Percentiles rank a stretch among this genome's conserved stretches.
Conservation (phyloP, 2,329 filamentous ascomycete species). For the Xylogone sp. region DNA sequence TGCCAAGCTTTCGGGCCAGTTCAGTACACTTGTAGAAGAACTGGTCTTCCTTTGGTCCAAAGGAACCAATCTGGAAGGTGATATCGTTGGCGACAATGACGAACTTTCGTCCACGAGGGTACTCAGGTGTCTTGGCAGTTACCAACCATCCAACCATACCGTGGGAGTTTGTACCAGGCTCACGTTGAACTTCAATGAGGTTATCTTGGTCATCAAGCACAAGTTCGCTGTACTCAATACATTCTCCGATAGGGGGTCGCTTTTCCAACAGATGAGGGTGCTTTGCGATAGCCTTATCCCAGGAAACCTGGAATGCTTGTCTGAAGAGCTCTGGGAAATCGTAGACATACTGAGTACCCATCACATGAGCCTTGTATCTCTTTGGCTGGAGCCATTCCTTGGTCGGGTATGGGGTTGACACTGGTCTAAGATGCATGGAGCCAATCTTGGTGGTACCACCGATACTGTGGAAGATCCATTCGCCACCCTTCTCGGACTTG, state of each 20-base stretch:
- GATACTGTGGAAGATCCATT: constrained; percentile 98
- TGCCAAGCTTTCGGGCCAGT: constrained; percentile 86
- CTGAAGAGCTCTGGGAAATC: constrained; percentile 99
- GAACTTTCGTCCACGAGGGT: constrained; percentile 86
- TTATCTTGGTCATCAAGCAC: constrained; percentile 93
- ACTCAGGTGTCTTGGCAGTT: constrained; percentile 91
- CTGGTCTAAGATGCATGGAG: constrained; percentile 87
- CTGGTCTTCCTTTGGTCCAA: constrained; percentile 91
- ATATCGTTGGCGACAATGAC: constrained; percentile 99
- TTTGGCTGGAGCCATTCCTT: constrained; percentile 99
- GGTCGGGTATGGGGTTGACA: constrained; percentile 89
- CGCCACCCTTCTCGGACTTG: constrained; percentile 89
- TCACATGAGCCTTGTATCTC: constrained; percentile 97
- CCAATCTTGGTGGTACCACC: constrained; percentile 93
- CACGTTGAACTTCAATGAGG: constrained; percentile 86
- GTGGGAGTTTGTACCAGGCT: constrained; percentile 90
- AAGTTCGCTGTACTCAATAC: constrained; percentile 90
- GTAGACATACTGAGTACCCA: constrained; percentile 99
- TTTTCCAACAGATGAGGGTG: constrained; percentile 72
- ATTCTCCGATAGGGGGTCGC: constrained; percentile 82
- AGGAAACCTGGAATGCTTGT: constrained; percentile 94
- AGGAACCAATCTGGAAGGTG: constrained; percentile 97
- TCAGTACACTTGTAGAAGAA: constrained; percentile 99
- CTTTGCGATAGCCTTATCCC: constrained; percentile 71
- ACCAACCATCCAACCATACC: constrained; percentile 99